A percentile compares a stretch with the other conserved stretches of the same genome.
Conservation (phyloP, 352 stramenopile genomes). For the Saprolegnia diclina region DNA sequence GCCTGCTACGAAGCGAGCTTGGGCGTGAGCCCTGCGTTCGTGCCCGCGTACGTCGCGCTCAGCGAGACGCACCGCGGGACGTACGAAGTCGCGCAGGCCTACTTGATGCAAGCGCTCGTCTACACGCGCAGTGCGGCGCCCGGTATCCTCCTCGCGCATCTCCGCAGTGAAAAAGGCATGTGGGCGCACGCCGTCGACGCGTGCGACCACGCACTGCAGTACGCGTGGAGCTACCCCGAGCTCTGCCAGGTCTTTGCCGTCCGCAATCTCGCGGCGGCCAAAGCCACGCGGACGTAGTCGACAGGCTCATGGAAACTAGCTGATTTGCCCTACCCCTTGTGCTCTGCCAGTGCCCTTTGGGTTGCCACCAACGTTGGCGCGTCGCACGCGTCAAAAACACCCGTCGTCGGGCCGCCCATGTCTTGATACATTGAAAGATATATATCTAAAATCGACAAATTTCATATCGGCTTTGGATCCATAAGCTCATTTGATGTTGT, state of each 20-base stretch:
- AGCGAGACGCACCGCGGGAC: not conserved
- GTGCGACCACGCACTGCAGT: conserved; percentile 10
- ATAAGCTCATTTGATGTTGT: not conserved
- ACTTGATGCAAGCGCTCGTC: conserved; percentile 6
- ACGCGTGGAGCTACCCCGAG: not conserved
- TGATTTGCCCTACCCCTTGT: too few species aligned
- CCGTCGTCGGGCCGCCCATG: too few species aligned
- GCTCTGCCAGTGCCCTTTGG: too few species aligned
- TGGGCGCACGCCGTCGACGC: conserved; percentile 6
- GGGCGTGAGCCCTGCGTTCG: not conserved
- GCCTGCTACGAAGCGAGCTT: not conserved
- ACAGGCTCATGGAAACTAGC: not conserved
- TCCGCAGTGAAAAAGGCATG: not conserved
- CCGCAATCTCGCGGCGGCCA: not conserved
- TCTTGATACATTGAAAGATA: not conserved
- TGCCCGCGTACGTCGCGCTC: not conserved
- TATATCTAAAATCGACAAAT: not conserved
- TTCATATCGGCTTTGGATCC: too few species aligned
- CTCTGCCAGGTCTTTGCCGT: conserved; percentile 2
- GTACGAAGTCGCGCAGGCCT: not conserved
- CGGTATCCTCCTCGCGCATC: not conserved
- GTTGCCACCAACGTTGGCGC: too few species aligned
- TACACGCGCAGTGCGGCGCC: not conserved
- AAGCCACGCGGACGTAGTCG: not conserved
- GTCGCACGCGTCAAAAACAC: too few species aligned